Base-by-base conservation (phyloP, 75 land plant species). In the Selaginella tamariscina region DNA sequence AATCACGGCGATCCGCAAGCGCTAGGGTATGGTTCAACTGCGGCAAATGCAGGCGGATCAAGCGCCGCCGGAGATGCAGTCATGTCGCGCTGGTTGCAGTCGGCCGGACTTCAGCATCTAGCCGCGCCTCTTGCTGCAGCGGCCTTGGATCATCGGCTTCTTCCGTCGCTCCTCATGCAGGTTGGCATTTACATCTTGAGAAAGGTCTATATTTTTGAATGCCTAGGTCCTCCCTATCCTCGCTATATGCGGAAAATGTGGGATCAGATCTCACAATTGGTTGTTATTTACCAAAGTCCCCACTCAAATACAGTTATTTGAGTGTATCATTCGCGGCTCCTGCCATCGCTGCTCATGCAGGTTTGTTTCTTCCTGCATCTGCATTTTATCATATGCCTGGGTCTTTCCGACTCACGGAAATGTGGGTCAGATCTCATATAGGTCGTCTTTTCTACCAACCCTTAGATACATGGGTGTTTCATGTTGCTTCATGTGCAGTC, bases 21-120 rank as follows among this genome's bases (percentile, higher is more conserved):
- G 15, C 15, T 39, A 39, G 49, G 49, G 49, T 39, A 39, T 39
- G 49, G 49, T 39, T 5, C 49, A 15, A 15, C 49, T 5, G 49
- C 49, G 49, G 49, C 49, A 15, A 15, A 5, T 5, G 49, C 49
- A 15, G 15, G 15, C 15, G 49, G 11, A 5, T 5, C 11, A 5
- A 39, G 49, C 49, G 49, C 11, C 62, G 8, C 21, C 18, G 26
- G 26, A 59, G 97, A 89, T 77, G 95, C 97, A 0, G 94, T 90
- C 64, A 86, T 86, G 97, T 89, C 97, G 21, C 79, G 97, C 31
- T 92, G 97, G 97, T 81, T 92, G 28, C 97, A 92, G 79, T 88
- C 97, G 2, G 94, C 97, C 13, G 97, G 97, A 9, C 74, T 92
- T 70, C 97, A 92, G 77, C 97, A 92, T 83, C 79, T 92, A 79